phyloP scores from a whole-genome alignment of 768 basidiomycete genomes.

The Thelephora ganbajun region DNA sequence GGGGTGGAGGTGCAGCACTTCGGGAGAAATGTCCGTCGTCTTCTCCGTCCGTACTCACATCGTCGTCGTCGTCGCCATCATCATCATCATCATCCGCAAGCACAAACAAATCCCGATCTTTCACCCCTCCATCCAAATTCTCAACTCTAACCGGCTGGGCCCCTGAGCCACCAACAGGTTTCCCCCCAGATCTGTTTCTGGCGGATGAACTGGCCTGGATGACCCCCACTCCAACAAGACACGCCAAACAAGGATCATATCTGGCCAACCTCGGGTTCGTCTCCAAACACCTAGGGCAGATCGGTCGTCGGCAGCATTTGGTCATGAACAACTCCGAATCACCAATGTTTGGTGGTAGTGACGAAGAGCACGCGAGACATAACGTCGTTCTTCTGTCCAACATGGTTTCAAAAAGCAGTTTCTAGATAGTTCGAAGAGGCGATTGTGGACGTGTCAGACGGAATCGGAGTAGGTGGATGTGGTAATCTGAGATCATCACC shows the following conservation, averaged over 20 bases:
- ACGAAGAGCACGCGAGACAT: slow-evolving; percentile 17
- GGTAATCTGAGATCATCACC: too few species aligned
- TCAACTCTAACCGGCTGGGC: not conserved
- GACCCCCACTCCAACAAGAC: slow-evolving; percentile 43
- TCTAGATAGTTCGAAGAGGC: too few species aligned
- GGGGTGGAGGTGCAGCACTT: slow-evolving; percentile 7
- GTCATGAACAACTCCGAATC: slow-evolving; percentile 30
- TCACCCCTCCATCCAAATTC: slow-evolving; percentile 39
- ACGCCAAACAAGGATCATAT: slow-evolving; percentile 63
- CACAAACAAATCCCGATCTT: slow-evolving; percentile 51
- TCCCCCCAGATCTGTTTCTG: not conserved
- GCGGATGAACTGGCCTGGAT: slow-evolving; percentile 10
- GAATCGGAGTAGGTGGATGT: too few species aligned
- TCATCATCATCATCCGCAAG: slow-evolving; percentile 49
- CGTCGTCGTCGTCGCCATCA: slow-evolving; percentile 19
- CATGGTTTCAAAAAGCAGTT: too few species aligned
- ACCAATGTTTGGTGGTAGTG: slow-evolving; percentile 12
- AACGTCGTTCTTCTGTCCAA: slow-evolving; percentile 3
- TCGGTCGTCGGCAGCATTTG: slow-evolving; percentile 48
- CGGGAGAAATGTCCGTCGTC: slow-evolving; percentile 6
- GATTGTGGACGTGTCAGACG: too few species aligned
- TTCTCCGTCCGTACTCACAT: slow-evolving; percentile 1
- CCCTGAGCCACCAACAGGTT: slow-evolving; percentile 9
- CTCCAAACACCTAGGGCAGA: slow-evolving; percentile 44
- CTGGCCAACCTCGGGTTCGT: slow-evolving; percentile 48